Base-by-base conservation (phyloP, 768 basidiomycete genomes). In the Kwoniella mangroviensis region DNA sequence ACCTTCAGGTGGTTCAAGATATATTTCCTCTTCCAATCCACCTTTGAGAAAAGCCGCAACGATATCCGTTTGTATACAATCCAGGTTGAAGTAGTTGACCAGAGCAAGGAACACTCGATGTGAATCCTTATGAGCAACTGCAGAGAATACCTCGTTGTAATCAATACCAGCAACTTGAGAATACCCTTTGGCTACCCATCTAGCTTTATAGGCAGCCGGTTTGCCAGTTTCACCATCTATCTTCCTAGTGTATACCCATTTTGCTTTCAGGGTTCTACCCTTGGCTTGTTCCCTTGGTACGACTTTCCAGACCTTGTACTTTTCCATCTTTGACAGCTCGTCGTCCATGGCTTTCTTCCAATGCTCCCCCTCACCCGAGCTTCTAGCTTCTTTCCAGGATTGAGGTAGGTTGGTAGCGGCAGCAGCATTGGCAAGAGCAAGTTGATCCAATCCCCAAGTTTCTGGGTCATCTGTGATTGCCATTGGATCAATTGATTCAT, bases 221-320 rank as follows among this genome's bases (percentile, higher is more conserved):
- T 80, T 64, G 0, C 75, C 67, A 0, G 81, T 76, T 41, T 75
- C 73, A 11, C 80, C 81, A 34, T 71, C 78, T 28, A 24, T 77
- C 75, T 21, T 84, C 67, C 52, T 73, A 0, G 60, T 74, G 67
- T 79, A 85, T 1, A 84, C 84, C 85, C 85, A 86, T 6, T 68
- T 65, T 15, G 24, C 78, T 82, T 17, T 74, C 68, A 22, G 74
- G 1, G 86, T 82, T 0, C 82, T 68, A 45, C 43, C 43, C 12
- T 45, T 45, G 43, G 1, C 53, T 63, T 59, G 22, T n/a, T 42
- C 26, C 34, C 45, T 53, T 7, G 26, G 9, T 0, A 72, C 67
- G 0, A 68, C 70, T 49, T 78, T 73, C 68, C 84, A 85, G 0
- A 85, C 82, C 2, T 77, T 54, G 21, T 73, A 73, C 24, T 67